Evolutionary conservation across 179 eudicot genomes (phyloP), one percentile per base, ranked within the genome.

Genomic region (Drosera spatulata): DNA sequence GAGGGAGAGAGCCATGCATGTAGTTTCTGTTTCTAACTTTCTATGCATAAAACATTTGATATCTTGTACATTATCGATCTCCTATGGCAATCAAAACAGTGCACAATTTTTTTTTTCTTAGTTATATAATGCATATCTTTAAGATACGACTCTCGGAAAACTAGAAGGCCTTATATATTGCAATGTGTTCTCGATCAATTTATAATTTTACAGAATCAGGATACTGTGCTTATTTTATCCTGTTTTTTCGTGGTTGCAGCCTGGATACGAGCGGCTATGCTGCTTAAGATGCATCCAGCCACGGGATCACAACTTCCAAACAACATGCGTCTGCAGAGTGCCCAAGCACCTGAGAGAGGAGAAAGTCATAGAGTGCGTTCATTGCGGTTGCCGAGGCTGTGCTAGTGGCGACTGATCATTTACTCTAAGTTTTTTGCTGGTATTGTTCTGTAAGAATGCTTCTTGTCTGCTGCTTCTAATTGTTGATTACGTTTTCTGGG

Each of bases 281-380:
- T 83, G 85, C 67, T 64, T 76, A 66, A 74, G 75, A 64, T 83
- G 89, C 79, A 83, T 78, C 67, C 89, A 83, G 66, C 82, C 89
- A 10, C 77, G 85, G 22, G 88, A 83, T 67, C 88, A 83, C 70
- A 80, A 83, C 80, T 83, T 75, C 61, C 85, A 80, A 50, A 83
- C 88, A 1, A 83, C 88, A 2, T 83, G 88, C 52, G 81, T 80
- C 12, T 83, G 88, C 59, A 61, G 85, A 59, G 88, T 83, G 44
- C 85, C 88, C 41, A 75, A 78, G 74, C 85, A 83, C 60, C 61
- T 83, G 70, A 70, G 88, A 59, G 89, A 81, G 71, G 89, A 81
- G 69, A 83, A 76, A 75, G 86, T 81, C 39, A 79, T 83, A 48
- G 82, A 83, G 65, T 81, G 89, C 55, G 82, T 79, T 61, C 89